Conservation (phyloP, 1,139 yeast genomes). For the Taphrina betulina region DNA sequence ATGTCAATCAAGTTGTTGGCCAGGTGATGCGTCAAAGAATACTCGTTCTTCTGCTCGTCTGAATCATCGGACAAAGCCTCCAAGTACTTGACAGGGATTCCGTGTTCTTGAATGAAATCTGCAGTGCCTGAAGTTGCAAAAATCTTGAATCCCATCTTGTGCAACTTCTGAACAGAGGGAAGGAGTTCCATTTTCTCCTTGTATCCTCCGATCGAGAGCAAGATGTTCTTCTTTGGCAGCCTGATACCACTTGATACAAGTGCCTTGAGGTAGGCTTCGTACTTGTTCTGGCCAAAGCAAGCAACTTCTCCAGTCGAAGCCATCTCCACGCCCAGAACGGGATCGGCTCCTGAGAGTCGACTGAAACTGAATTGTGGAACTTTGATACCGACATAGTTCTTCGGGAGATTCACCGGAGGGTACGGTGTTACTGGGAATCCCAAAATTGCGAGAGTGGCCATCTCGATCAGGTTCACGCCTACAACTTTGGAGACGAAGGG, state of each 20-base stretch:
- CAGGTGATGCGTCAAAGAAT: constrained; percentile 91
- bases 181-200: constrained; percentile 92
- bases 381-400: constrained; percentile 92
- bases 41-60: constrained; percentile 56
- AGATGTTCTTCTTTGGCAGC: constrained; percentile 89
- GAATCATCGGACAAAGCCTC: constrained; percentile 69
- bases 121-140: constrained; percentile 99
- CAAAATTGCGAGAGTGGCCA: constrained; percentile 95
- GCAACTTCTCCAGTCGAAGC: constrained; percentile 99
- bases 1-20: constrained; percentile 95
- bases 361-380: constrained; percentile 98
- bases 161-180: constrained; percentile 78
- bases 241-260: constrained; percentile 92
- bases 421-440: constrained; percentile 85
- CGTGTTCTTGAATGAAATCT: constrained; percentile 93
- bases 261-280: constrained; percentile 95
- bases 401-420: constrained; percentile 74
- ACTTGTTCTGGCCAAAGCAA: constrained; percentile 90
- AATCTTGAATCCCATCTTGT: constrained; percentile 80
- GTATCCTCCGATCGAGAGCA: constrained; percentile 94
- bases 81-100: constrained; percentile 88
- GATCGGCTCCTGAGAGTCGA: constrained; percentile 97
- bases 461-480: constrained; percentile 93
- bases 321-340: constrained; percentile 98
- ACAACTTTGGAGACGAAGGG: constrained; percentile 98